These are phyloP conservation scores for Hypoxylon rickii DNA, from an alignment of 495 filamentous ascomycete species.

Conservation along the genomic window DNA sequence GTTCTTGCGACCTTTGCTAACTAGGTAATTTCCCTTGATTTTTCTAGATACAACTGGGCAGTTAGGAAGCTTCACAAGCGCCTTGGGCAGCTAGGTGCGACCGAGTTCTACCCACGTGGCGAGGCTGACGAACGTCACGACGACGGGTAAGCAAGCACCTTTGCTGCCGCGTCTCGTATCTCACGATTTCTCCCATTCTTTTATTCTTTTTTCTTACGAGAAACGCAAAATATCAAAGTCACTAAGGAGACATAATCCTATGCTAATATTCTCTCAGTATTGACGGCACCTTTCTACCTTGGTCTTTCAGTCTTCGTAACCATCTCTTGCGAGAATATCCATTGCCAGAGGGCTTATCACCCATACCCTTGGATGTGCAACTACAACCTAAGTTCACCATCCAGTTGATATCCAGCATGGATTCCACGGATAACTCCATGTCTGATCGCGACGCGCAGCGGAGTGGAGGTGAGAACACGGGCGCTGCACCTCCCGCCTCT, in stretches of 20 bases:
- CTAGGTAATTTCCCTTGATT: conserved; percentile 6
- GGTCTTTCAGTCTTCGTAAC: conserved; percentile 68
- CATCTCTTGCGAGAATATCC: conserved; percentile 70
- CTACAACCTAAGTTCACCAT: conserved; percentile 83
- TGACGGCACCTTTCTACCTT: conserved; percentile 81
- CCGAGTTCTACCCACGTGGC: conserved; percentile 73
- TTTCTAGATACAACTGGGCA: conserved; percentile 85
- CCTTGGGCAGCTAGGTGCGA: conserved; percentile 82
- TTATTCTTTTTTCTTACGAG: conserved; percentile 3
- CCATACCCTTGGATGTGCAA: conserved; percentile 75
- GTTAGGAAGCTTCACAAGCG: conserved; percentile 84
- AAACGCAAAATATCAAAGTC: too few relatives aligned
- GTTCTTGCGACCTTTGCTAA: not conserved
- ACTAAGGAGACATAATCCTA: conserved; percentile 7
- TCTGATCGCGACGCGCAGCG: conserved; percentile 4
- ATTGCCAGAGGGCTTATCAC: conserved; percentile 63
- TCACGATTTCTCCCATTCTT: not conserved
- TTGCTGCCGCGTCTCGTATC: not conserved
- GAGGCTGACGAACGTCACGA: conserved; percentile 93
- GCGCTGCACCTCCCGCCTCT: not conserved
- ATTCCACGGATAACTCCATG: conserved; percentile 21
- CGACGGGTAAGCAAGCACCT: conserved; percentile 69
- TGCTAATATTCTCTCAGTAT: conserved; percentile 43
- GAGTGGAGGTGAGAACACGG: not conserved
- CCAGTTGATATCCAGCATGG: conserved; percentile 43